A percentile compares a stretch with the other conserved stretches of the same genome.
phyloP scores from a whole-genome alignment of 768 basidiomycete species.

The Lactarius psammicola region DNA sequence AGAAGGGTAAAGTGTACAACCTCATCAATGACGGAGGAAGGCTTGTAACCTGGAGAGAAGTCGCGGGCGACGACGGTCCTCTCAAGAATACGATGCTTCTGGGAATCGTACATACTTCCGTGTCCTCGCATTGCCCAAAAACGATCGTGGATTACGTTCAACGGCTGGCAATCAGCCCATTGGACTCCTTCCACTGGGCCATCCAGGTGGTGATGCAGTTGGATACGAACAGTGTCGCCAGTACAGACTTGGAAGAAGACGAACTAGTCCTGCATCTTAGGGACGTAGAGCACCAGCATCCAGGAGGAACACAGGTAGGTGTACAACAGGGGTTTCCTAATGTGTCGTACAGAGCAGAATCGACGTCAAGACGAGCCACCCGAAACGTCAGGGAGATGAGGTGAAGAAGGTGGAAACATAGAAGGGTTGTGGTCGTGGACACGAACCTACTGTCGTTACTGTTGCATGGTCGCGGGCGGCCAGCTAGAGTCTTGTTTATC shows the following conservation, averaged over 20 bases:
- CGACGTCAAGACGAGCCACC: background rate
- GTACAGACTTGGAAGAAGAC: background rate
- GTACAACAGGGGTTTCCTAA: background rate
- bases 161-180: background rate
- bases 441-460: background rate
- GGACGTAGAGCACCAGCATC: background rate
- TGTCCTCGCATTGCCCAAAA: background rate
- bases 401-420: background rate
- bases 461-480: background rate
- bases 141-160: background rate
- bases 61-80: background rate
- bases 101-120: background rate
- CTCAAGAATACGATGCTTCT: background rate
- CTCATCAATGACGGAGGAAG: constrained; percentile 2
- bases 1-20: background rate
- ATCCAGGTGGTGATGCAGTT: constrained; percentile 6
- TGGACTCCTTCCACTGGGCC: constrained; percentile 7
- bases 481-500: background rate
- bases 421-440: background rate
- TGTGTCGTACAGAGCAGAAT: background rate
- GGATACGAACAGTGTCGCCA: background rate
- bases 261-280: background rate
- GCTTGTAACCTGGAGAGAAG: background rate
- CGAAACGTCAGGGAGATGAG: constrained; percentile 13
- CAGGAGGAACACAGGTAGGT: background rate